Base-by-base conservation (phyloP, 2,329 filamentous ascomycete species). In the Didymella segeticola region DNA sequence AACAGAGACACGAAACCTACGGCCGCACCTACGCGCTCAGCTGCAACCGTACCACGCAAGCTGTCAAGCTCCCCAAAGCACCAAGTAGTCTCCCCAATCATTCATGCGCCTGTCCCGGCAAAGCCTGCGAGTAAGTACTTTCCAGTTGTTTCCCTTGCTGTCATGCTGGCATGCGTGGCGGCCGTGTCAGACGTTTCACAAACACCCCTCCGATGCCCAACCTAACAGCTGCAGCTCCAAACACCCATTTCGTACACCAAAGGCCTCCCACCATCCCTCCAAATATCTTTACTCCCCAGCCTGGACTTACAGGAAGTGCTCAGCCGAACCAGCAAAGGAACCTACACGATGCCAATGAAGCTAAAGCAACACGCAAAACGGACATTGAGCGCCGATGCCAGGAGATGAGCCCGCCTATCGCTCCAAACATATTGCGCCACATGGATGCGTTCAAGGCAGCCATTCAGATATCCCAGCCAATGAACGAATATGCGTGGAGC, bases 391-490 rank as follows among this genome's bases (percentile, higher is more conserved):
- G 82, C 45, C 84, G 89, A 23, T 90, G 88, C 66, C 75, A 83
- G 70, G 78, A 83, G 41, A 80, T 93, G 42, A 74, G 86, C 26
- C 89, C 89, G 22, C 87, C 89, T 1, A 77, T 93, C 51, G 76
- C 79, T 42, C 75, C 86, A 31, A 81, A 80, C 60, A 79, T 89
- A 34, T 78, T 93, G 52, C 82, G 82, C 49, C 86, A 88, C 66
- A 89, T 91, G 73, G 83, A 89, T 39, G 86, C 89, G 1, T 93
- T 91, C 71, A 85, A 88, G 67, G 88, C 88, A 30, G 87, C 90
- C 25, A 82, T 89, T 38, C 85, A 90, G 58, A 88, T 91, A 30
- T 83, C 84, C 9, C 81, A 83, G 20, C 86, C 87, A 17, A 77
- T 93, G 63, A 86, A 84, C 59, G 88, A 91, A 54, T 78, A 80